Base-by-base conservation (phyloP, 371 early-diverging fungal genomes). In the Mucor lusitanicus region DNA sequence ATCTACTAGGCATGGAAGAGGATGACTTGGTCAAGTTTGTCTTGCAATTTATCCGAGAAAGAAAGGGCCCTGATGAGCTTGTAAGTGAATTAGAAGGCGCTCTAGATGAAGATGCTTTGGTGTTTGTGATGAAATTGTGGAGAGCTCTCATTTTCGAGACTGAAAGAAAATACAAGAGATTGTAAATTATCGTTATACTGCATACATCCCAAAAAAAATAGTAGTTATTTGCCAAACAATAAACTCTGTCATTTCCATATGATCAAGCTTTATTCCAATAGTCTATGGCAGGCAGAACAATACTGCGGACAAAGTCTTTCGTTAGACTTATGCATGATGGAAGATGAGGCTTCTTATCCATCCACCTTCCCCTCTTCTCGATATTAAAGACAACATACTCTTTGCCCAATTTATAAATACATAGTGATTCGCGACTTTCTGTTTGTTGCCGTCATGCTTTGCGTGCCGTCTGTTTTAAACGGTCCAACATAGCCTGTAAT, bases 121-220 rank as follows among this genome's bases (percentile, higher is more conserved):
- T 89, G 32, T 90, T 95, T 80, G 94, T 93, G 11, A 87, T 89
- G 86, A 92, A 89, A 70, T 75, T 94, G 21, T 95, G 94, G 94
- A 83, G 94, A 64, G 90, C 90, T 81, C 77, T 95, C 28, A 91
- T 95, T 33, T 94, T 87, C 71, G 95, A 95, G 69, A 91, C 93
- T 3, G 95, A 95, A 74, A 81, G 90, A 65, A 81, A 74, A 53
- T 66, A 56, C 23, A 65, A 53, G 48, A 72, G 70, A 58, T 65
- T 74, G 58, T 77, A 72, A 11, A 9, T n/a, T 9, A 46, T 46
- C 11, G 7, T 21, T 19, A 6, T 11, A 46, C 21, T 21, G 6
- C 19, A 46, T 5, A 11, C 40, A 35, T 35, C 6, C 30, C 2
- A 30, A 30, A 37, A 40, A 17, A 21, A 46, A 46, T 21, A 46